Base-by-base conservation (phyloP, 202 grass and related monocot genomes). In the Thinopyrum obtusiflorum region DNA sequence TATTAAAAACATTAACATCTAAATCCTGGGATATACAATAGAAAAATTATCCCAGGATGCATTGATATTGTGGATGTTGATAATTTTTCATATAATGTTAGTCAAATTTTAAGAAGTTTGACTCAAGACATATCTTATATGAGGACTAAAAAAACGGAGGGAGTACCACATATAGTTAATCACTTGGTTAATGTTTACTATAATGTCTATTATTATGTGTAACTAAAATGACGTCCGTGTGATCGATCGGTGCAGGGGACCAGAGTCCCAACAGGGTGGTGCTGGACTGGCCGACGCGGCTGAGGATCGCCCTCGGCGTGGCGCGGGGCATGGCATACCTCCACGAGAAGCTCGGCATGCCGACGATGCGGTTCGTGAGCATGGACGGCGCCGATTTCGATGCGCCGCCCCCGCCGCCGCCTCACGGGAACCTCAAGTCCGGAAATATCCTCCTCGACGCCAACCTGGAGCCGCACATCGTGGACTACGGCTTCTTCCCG, bases 371-470 rank as follows among this genome's bases (percentile, higher is more conserved):
- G 62, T 26, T 87, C 2, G 76, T 71, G 61, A 90, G 85, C 81
- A 90, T 90, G 89, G 84, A 85, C 73, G 83, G 85, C 9, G 80
- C 81, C 3, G 89, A 88, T 78, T 85, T 88, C 72, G 86, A 91
- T 65, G 82, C 71, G 51, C 78, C 89, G 11, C 90, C 84, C 9
- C 82, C 75, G 47, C 92, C 80, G 24, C 86, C 88, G 5, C 83
- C 84, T 14, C 93, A 95, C 68, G 93, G 93, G 49, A 95, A 92
- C 86, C 88, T 95, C 62, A 92, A 95, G 86, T 95, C 93, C 0
- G 88, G 90, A 1, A 95, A 95, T 86, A 61, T 95, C 81, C 93
- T 95, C 21, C 93, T 95, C 7, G 81, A 65, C 62, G 68, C 37
- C 14, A 28, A 76, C 24, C 76, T 95, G 73, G 80, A 90, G 81